phyloP scores from a whole-genome alignment of 2,329 filamentous ascomycete genomes.

The Microsporum ferrugineum region DNA sequence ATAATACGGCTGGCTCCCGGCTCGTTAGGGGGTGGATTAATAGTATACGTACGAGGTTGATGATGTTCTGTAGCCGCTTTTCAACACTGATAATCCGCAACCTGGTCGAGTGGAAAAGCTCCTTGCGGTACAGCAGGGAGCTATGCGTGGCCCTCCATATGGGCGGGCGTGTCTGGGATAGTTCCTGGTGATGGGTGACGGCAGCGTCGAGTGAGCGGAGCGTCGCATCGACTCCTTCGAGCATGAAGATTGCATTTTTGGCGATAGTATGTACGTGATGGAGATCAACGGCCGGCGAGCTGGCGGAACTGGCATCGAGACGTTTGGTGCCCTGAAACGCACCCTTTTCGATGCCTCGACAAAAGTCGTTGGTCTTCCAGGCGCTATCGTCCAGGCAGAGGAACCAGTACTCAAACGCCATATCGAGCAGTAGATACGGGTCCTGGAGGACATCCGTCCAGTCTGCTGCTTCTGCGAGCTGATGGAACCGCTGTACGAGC shows the following conservation, averaged over 20 bases:
- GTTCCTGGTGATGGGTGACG: not conserved
- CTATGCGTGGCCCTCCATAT: not conserved
- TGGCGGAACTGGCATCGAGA: not conserved
- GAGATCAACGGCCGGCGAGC: not conserved
- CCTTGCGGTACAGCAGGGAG: not conserved
- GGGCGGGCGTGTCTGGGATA: not conserved
- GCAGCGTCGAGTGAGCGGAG: not conserved
- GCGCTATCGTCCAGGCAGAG: not conserved
- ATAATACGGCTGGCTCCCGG: too few relatives aligned
- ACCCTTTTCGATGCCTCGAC: not conserved
- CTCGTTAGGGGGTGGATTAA: too few relatives aligned
- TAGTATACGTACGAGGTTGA: not conserved
- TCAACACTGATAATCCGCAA: not conserved
- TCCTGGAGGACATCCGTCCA: not conserved
- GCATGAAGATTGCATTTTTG: not conserved
- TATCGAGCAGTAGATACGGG: not conserved
- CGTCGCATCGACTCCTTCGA: not conserved
- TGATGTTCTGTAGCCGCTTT: not conserved
- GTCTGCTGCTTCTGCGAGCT: not conserved
- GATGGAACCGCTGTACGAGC: not conserved
- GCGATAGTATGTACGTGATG: not conserved
- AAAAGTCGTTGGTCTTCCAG: not conserved
- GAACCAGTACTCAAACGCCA: not conserved
- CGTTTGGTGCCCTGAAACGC: not conserved
- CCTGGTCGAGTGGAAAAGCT: not conserved